Base-by-base conservation (phyloP, 1,139 yeast genomes). In the Lodderomyces pseudojiufengensis region DNA sequence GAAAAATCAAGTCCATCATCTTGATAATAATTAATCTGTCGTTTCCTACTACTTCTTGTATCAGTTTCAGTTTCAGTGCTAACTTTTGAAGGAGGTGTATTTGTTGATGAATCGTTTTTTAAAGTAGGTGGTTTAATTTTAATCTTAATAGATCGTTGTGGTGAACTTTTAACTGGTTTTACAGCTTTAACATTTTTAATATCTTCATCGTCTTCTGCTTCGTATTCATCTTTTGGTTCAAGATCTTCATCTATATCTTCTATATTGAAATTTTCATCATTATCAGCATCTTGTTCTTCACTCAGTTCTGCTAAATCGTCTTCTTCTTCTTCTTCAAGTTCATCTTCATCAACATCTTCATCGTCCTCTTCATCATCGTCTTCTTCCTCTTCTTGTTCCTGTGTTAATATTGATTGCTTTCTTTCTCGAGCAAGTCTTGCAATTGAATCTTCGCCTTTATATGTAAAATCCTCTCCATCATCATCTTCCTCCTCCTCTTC, bases 241-340 rank as follows among this genome's bases (percentile, higher is more conserved):
- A 64, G 49, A 41, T 63, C 72, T 30, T 64, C 72, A 35, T 65
- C 73, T 29, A 63, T 58, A 39, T 66, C 72, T 7, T 65, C 65
- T 33, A 63, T 72, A 37, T 63, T 71, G 10, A 64, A 63, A 32
- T 55, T 56, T 24, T 61, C 68, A 18, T 18, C 20, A 18, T 18
- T 18, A 18, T 5, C 20, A 5, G 20, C 6, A 22, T 38, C 34
- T 33, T 63, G 68, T 21, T 62, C 70, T 26, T 59, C 64, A 36
- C 57, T 52, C 9, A 49, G 37, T 20, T 49, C 45, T 18, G 51
- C 52, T 5, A 46, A 42, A 14, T 53, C 61, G 14, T 60, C 65
- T 21, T 52, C 59, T 1, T 48, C 52, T 12, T 49, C 56, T 9
- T 48, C 59, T 8, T 47, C 51, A 5, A 47, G 51, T 12, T 44